A percentile compares a stretch with the other conserved stretches of the same genome.
These are phyloP conservation scores for Cadophora luteo-olivacea DNA, from an alignment of 2,329 filamentous ascomycete genomes.

Conservation along the genomic window DNA sequence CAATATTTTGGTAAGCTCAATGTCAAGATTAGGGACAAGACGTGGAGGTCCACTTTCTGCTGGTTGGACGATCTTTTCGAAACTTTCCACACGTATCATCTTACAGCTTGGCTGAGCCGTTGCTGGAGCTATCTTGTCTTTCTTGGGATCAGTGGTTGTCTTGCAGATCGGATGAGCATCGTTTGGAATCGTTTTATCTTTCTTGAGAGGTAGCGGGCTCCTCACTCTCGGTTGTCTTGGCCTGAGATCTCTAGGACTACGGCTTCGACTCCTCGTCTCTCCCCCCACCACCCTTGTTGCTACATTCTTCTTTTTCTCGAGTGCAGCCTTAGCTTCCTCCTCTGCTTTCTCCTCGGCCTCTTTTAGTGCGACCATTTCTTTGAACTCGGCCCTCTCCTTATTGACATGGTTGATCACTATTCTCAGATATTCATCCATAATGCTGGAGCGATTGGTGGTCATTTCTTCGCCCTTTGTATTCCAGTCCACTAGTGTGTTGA, in stretches of 20 bases:
- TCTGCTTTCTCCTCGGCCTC: not conserved
- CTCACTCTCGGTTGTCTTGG: not conserved
- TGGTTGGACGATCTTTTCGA: not conserved
- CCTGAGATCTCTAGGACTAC: not conserved
- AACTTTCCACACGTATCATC: not conserved
- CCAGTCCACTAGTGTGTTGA: not conserved
- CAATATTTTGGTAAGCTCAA: not conserved
- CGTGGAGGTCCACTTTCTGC: no score
- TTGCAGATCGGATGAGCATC: no score
- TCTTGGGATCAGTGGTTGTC: not conserved
- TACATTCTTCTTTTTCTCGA: not conserved
- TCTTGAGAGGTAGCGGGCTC: not conserved
- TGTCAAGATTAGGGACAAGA: not conserved
- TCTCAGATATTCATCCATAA: slow-evolving; percentile 7
- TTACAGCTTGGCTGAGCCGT: not conserved
- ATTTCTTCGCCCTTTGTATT: not conserved
- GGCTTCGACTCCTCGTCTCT: not conserved
- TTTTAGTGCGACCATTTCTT: not conserved
- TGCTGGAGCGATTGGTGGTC: not conserved
- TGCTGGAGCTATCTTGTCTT: not conserved
- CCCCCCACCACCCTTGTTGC: not conserved
- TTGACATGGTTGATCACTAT: not conserved
- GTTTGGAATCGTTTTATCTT: no score
- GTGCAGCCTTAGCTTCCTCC: not conserved
- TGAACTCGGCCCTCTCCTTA: not conserved